Evolutionary conservation across 495 filamentous ascomycete genomes (phyloP).

Genomic region (Trichoderma gamsii): DNA sequence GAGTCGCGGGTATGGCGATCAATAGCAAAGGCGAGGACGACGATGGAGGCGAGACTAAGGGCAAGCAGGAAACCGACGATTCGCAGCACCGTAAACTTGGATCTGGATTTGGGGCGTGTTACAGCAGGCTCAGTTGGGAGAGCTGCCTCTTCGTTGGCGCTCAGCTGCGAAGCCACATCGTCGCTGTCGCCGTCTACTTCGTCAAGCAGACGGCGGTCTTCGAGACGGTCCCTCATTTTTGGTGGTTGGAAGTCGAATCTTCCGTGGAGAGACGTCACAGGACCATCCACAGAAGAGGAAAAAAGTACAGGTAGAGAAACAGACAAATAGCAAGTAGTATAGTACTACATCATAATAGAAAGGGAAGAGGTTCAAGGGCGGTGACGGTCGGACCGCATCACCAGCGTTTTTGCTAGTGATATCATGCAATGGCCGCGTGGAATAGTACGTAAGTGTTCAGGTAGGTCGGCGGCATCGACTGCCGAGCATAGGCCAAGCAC

Average conservation of each 20-base stretch:
- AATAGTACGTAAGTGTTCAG: not conserved
- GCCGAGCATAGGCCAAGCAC: not conserved
- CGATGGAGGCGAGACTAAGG: not conserved
- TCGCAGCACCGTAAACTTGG: not conserved
- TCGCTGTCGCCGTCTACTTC: slow-evolving; percentile 2
- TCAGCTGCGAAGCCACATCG: not conserved
- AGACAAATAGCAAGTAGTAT: not conserved
- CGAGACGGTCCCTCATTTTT: not conserved
- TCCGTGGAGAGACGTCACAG: not conserved
- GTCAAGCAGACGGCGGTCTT: slow-evolving; percentile 1
- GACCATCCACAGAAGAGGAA: not conserved
- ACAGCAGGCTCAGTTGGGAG: not conserved
- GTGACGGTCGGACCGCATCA: not conserved
- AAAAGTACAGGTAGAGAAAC: not conserved
- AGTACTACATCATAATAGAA: not conserved
- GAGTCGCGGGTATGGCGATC: not conserved
- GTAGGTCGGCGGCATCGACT: not conserved
- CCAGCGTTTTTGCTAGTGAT: not conserved
- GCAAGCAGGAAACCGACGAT: not conserved
- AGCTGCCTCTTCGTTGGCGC: not conserved
- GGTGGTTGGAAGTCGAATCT: not conserved
- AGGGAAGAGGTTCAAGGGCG: not conserved
- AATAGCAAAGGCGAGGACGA: not conserved
- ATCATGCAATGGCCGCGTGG: not conserved
- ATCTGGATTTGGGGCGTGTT: not conserved